Evolutionary conservation across 2,329 filamentous ascomycete genomes (phyloP), one percentile per base, ranked within the genome.

Genomic region (Cladosporium sp.): DNA sequence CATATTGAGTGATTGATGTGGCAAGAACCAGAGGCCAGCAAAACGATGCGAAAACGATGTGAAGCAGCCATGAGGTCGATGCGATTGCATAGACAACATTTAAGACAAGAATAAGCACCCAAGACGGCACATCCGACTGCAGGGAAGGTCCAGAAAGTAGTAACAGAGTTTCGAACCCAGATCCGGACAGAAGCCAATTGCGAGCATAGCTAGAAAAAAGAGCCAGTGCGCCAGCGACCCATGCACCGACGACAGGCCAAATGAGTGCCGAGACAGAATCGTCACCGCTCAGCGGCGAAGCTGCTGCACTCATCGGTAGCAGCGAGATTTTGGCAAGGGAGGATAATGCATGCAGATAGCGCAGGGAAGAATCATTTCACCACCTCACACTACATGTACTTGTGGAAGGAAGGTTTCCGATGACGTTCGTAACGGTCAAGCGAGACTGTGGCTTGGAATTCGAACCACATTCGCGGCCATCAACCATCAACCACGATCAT

Each of bases 21-120:
- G 81, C 57, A 8, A 75, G 61, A 42, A 78, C 70, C 1, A 68
- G 59, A 2, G 74, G 71, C 62, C 77, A 80, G 61, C 77, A 80
- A 1, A 62, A 49, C 1, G 65, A 62, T 3, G 71, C 63, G 61
- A 79, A 81, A 1, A 74, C 61, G 62, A 72, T 74, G 56, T 77
- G 77, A 0, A 82, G 70, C 1, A 82, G 73, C 79, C 80, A 82
- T 61, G 79, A 81, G 13, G 78, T 81, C 12, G 78, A 72, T 47
- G 72, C 74, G 9, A 81, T 67, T 3, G 73, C 72, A 62, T 81
- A 82, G 0, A 69, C 58, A 22, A 19, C 24, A 36, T 53, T 48
- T 8, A 53, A 28, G 36, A 22, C 4, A 80, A 66, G 60, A 80
- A 79, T 20, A 80, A 60, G 0, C 74, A 75, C 2, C 75, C 66